These are phyloP conservation scores for Apostasia ramifera DNA, from an alignment of 106 monocot genomes.

Conservation along the genomic window DNA sequence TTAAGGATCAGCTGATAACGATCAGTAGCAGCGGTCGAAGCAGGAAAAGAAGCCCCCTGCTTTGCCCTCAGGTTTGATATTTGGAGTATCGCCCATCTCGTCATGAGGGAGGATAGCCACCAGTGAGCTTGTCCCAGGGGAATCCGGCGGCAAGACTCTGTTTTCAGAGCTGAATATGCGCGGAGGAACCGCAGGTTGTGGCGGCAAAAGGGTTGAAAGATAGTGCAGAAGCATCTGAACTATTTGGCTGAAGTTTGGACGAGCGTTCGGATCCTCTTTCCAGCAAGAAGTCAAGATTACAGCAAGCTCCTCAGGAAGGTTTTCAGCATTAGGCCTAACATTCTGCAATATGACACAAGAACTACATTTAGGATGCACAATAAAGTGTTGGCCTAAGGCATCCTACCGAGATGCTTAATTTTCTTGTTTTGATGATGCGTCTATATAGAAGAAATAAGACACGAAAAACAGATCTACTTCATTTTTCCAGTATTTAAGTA, in stretches of 20 bases:
- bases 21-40: slow-evolving; percentile 74
- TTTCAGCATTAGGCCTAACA: slow-evolving; percentile 78
- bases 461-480: too few relatives aligned
- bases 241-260: slow-evolving; percentile 91
- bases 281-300: slow-evolving; percentile 81
- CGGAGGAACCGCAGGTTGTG: slow-evolving; percentile 32
- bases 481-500: too few relatives aligned
- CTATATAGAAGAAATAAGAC: too few relatives aligned
- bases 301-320: slow-evolving; percentile 66
- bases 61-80: slow-evolving; percentile 22
- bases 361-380: background rate
- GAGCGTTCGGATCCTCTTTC: slow-evolving; percentile 80
- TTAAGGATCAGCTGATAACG: background rate
- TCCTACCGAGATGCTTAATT: too few relatives aligned
- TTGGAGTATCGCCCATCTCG: slow-evolving; percentile 44
- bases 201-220: slow-evolving; percentile 57
- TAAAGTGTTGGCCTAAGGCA: too few relatives aligned
- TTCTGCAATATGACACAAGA: slow-evolving; percentile 31
- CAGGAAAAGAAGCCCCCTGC: slow-evolving; percentile 61
- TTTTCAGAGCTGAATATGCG: slow-evolving; percentile 76
- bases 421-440: too few relatives aligned
- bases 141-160: slow-evolving; percentile 76
- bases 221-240: slow-evolving; percentile 88
- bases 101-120: slow-evolving; percentile 64
- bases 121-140: slow-evolving; percentile 92